Conservation (phyloP, 169 alveolate species). For the Theileria sp. region DNA sequence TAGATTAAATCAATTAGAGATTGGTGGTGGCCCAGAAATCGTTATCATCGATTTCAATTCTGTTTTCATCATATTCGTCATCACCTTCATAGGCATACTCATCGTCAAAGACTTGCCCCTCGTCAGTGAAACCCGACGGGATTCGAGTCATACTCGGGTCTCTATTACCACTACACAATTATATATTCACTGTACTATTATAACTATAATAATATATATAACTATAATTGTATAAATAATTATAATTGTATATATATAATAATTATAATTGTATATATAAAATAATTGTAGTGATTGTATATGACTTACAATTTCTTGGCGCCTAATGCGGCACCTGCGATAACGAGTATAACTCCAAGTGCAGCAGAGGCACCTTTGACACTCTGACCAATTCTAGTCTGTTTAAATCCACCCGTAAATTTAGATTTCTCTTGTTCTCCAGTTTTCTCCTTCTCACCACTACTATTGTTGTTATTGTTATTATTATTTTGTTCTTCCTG, state of each 20-base stretch:
- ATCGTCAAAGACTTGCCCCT: conserved; percentile 18
- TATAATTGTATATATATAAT: no score
- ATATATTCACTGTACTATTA: neutral
- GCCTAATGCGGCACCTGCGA: conserved; percentile 27
- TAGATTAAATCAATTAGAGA: neutral
- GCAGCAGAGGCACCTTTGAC: conserved; percentile 20
- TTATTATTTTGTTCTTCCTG: neutral
- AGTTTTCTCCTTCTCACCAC: neutral
- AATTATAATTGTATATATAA: no score
- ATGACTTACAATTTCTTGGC: neutral
- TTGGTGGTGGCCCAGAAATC: conserved; percentile 60
- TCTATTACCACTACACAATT: neutral
- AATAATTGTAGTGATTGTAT: neutral
- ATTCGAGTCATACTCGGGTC: neutral
- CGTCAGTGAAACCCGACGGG: conserved; percentile 10
- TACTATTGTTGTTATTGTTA: neutral
- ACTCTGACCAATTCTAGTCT: neutral
- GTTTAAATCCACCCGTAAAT: neutral
- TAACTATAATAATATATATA: neutral
- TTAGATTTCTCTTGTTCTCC: no score
- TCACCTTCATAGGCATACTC: conserved; percentile 10
- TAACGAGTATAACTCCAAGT: conserved; percentile 9
- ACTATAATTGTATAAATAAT: no score
- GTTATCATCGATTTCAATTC: conserved; percentile 23
- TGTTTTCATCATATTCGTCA: neutral